Base-by-base conservation (phyloP, 257 asterid species). In the Primulina huaijiensis region DNA sequence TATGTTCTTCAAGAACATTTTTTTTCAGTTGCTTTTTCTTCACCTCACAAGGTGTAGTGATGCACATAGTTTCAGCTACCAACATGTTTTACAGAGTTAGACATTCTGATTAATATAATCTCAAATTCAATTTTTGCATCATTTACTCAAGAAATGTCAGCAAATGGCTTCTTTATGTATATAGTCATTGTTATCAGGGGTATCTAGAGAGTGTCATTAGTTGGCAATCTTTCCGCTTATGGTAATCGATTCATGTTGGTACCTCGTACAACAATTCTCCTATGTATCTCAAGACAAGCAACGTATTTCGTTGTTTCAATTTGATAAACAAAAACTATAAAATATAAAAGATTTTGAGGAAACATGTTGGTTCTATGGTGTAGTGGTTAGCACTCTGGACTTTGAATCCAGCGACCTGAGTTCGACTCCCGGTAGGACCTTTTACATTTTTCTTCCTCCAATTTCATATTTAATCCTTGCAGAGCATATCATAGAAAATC, bases 381-480 rank as follows among this genome's bases (percentile, higher is more conserved):
- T 92, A 88, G 96, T 88, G 96, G 96, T 88, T 90, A 92, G 93
- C 96, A 90, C 97, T 88, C 90, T 88, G 95, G 90, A 92, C 93
- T 92, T 92, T 92, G 97, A 92, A 90, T 90, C 93, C 97, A 88
- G 93, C 93, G 89, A 92, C 96, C 95, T 90, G 97, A 95, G 97
- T 88, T 92, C 88, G 95, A 88, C 92, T 88, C 92, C 96, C 93
- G 96, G 97, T 90, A 71, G 96, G 96, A 90, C 96, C 97, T 88
- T 0, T 19, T 31, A 64, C 6, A 1, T 4, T 20, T 21, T 33
- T 72, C 55, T 43, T 43, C 19, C 55, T 43, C 55, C 16, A 40
- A 11, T 43, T 43, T 14, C 55, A 14, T 43, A 43, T 65, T 75
- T 68, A 76, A 43, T 78, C 70, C 78, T 83, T 78, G 14, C 74